A percentile compares a stretch with the other conserved stretches of the same genome.
Conservation (phyloP, 805 yeast species). For the Tetrapisispora arboricola region DNA sequence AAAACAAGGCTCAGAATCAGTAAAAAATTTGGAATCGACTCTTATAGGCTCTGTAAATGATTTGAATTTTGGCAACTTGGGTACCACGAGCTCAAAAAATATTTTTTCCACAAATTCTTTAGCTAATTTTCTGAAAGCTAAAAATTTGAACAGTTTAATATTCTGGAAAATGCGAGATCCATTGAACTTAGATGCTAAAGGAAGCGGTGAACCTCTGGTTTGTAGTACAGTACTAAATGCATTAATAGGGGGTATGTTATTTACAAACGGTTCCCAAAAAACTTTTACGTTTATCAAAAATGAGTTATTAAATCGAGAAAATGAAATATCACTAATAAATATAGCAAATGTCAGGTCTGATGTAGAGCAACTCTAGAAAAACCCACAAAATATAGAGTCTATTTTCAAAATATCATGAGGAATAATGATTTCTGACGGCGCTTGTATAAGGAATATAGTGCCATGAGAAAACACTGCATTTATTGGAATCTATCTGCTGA, state of each 20-base stretch:
- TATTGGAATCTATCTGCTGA: neutral
- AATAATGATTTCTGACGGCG: neutral
- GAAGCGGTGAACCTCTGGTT: slow-evolving; percentile 48
- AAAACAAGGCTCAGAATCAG: slow-evolving; percentile 9
- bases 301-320: slow-evolving; percentile 34
- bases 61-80: slow-evolving; percentile 48
- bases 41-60: slow-evolving; percentile 29
- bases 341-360: slow-evolving; percentile 8
- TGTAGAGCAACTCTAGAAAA: neutral
- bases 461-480: neutral
- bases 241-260: slow-evolving; percentile 57
- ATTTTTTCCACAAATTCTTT: slow-evolving; percentile 41
- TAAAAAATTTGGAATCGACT: slow-evolving; percentile 9
- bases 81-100: slow-evolving; percentile 43
- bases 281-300: slow-evolving; percentile 49
- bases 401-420: no score
- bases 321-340: slow-evolving; percentile 9
- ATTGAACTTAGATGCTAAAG: slow-evolving; percentile 31
- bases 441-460: neutral
- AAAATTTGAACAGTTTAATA: slow-evolving; percentile 41
- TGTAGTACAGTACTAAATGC: slow-evolving; percentile 48
- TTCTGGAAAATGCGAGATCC: slow-evolving; percentile 59
- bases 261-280: slow-evolving; percentile 47
- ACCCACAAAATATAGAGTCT: no score
- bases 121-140: slow-evolving; percentile 42